Base-by-base conservation (phyloP, 257 asterid genomes). In the Gentiana macrophylla region DNA sequence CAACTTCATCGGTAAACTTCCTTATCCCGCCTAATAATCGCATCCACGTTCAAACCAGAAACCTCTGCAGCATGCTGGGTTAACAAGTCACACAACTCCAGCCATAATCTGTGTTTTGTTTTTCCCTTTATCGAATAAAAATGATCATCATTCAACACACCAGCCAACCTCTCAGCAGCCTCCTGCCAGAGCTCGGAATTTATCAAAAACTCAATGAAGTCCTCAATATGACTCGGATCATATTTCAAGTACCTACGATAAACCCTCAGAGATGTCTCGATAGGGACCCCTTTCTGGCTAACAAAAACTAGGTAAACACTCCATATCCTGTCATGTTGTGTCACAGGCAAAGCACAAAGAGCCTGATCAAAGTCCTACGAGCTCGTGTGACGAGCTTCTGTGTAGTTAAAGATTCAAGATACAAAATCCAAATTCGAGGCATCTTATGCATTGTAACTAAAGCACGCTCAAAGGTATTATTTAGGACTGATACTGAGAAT, bases 1-100 rank as follows among this genome's bases (percentile, higher is more conserved):
- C 98, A 32, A 91, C 96, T 83, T 91, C 98, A 74, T 91, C 95
- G 0, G 93, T 91, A 52, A 91, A 91, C 84, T 91, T 91, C 78
- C 85, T 66, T 67, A 87, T 83, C 67, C 98, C 98, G 5, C 97
- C 94, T 74, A 64, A 91, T 91, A 43, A 91, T 85, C 0, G 95
- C 97, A 76, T 91, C 97, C 71, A 91, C 97, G 70, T 91, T 87
- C 80, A 91, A 69, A 38, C 98, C 97, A 0, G 87, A 65, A 43
- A 91, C 79, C 75, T 83, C 86, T n/a, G 57, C 56, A 0, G 95
- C 95, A 50, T 85, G 95, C 69, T 84, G 95, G 0, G 97, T 84
- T 84, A 91, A 64, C 74, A 91, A 66, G 44, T 87, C 93, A 68
- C 98, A 91, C 72, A 91, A 55, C 69, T 91, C 98, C 79, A 91